Conservation (phyloP, 106 monocot species). For the Platanthera zijinensis region DNA sequence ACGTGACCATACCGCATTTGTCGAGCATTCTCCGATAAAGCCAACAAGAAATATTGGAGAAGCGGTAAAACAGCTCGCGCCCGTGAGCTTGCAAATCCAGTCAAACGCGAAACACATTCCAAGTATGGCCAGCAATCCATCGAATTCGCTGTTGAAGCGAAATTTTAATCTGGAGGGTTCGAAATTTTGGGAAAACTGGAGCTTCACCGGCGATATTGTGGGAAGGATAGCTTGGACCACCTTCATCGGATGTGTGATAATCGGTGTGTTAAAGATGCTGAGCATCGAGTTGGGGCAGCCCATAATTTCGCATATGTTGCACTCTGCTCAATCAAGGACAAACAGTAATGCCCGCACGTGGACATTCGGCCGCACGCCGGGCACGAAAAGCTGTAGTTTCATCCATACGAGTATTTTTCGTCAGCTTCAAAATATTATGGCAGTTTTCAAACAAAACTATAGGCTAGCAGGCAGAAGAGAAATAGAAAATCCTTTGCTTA, state of each 20-base stretch:
- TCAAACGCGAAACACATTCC: slow-evolving; percentile 16
- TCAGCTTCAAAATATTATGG: slow-evolving; percentile 28
- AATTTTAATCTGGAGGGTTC: slow-evolving; percentile 28
- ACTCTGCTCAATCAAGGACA: slow-evolving; percentile 14
- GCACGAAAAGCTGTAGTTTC: slow-evolving; percentile 8
- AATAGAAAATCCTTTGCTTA: slow-evolving; percentile 18
- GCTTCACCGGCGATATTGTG: slow-evolving; percentile 16
- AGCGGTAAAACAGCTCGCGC: slow-evolving; percentile 81
- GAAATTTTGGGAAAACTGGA: slow-evolving; percentile 34
- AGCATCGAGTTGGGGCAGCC: slow-evolving; percentile 23
- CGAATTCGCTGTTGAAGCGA: slow-evolving; percentile 41
- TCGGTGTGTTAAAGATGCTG: slow-evolving; percentile 39
- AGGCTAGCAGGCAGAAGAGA: slow-evolving; percentile 16
- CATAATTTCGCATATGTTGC: slow-evolving; percentile 14
- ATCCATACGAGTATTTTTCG: slow-evolving; percentile 14
- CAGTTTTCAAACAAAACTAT: slow-evolving; percentile 17
- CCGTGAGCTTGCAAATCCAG: slow-evolving; percentile 36
- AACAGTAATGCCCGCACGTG: slow-evolving; percentile 6
- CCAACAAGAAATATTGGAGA: slow-evolving; percentile 47
- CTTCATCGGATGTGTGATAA: slow-evolving; percentile 43
- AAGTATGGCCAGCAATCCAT: slow-evolving; percentile 13
- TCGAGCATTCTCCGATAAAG: slow-evolving; percentile 21
- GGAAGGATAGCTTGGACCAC: slow-evolving; percentile 30
- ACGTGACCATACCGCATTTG: slow-evolving; percentile 15
- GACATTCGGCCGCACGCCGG: slow-evolving; percentile 9